These are phyloP conservation scores for Choiromyces venosus DNA, from an alignment of 495 filamentous ascomycete genomes.

Conservation along the genomic window DNA sequence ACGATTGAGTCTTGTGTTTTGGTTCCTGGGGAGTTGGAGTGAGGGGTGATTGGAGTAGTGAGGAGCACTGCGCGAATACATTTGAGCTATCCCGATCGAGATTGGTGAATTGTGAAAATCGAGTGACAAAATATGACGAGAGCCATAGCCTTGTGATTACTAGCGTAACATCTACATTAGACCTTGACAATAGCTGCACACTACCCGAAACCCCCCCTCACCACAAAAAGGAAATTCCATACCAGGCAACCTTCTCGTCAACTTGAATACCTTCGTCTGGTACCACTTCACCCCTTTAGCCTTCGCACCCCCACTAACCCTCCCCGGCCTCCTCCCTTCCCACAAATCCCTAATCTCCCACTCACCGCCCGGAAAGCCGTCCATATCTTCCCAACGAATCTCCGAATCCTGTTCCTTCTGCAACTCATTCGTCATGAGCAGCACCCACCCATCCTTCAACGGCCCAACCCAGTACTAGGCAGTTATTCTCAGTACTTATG, in stretches of 20 bases:
- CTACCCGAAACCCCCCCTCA: not conserved
- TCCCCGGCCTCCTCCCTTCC: constrained; percentile 6
- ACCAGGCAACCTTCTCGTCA: not conserved
- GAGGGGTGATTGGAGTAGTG: not conserved
- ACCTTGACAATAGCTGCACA: not conserved
- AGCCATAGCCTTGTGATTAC: not conserved
- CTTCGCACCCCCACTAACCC: not conserved
- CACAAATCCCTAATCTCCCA: constrained; percentile 14
- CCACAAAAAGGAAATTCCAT: too few relatives aligned
- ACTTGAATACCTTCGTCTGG: constrained; percentile 15
- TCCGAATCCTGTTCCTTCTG: constrained; percentile 7
- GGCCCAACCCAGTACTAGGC: constrained; percentile 13
- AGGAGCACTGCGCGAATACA: not conserved
- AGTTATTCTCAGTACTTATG: constrained; percentile 6
- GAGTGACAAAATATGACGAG: not conserved
- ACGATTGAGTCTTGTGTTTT: not conserved
- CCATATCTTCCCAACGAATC: constrained; percentile 16
- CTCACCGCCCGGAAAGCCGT: not conserved
- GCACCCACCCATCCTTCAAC: constrained; percentile 16
- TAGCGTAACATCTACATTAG: not conserved
- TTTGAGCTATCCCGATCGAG: not conserved
- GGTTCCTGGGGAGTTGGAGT: not conserved
- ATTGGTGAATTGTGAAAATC: not conserved
- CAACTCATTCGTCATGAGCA: constrained; percentile 21
- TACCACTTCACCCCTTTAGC: constrained; percentile 5